Conservation (phyloP, 2,329 filamentous ascomycete genomes). For the Bipolaris sorokiniana region DNA sequence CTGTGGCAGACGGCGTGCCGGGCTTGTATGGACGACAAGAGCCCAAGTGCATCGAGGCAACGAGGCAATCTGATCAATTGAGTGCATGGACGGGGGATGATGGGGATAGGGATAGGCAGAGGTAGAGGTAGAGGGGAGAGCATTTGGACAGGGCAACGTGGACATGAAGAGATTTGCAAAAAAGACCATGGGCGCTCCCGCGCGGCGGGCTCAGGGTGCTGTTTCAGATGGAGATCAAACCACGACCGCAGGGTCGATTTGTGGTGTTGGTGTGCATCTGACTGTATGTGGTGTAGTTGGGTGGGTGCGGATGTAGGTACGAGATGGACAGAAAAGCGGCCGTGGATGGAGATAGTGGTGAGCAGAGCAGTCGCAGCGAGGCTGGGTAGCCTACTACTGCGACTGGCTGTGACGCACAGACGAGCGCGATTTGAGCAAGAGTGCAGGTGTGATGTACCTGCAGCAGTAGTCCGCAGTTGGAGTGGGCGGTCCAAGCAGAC, state of each 20-base stretch:
- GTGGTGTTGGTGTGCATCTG: constrained; percentile 44
- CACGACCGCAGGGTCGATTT: constrained; percentile 39
- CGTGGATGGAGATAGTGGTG: background rate
- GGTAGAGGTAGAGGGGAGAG: background rate
- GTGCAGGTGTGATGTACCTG: constrained; percentile 22
- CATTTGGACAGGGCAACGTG: background rate
- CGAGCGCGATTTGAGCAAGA: constrained; percentile 10
- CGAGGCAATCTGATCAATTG: background rate
- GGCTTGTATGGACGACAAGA: constrained; percentile 17
- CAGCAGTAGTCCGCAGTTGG: constrained; percentile 8
- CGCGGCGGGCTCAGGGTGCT: constrained; percentile 24
- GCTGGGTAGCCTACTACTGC: constrained; percentile 25
- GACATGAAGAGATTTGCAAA: constrained; percentile 16
- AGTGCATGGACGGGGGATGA: constrained; percentile 13
- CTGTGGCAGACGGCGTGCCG: constrained; percentile 9
- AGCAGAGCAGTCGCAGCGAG: constrained; percentile 8
- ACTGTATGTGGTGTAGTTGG: no score
- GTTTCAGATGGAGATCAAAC: constrained; percentile 51
- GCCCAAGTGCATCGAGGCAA: constrained; percentile 3
- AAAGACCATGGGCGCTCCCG: constrained; percentile 27
- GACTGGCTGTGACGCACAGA: constrained; percentile 11
- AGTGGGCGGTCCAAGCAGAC: background rate
- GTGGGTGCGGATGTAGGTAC: background rate
- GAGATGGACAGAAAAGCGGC: constrained; percentile 19
- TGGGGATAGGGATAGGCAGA: background rate